These are phyloP conservation scores for Pseudognaphalium luteoalbum DNA, from an alignment of 129 eudicot genomes.

Conservation along the genomic window DNA sequence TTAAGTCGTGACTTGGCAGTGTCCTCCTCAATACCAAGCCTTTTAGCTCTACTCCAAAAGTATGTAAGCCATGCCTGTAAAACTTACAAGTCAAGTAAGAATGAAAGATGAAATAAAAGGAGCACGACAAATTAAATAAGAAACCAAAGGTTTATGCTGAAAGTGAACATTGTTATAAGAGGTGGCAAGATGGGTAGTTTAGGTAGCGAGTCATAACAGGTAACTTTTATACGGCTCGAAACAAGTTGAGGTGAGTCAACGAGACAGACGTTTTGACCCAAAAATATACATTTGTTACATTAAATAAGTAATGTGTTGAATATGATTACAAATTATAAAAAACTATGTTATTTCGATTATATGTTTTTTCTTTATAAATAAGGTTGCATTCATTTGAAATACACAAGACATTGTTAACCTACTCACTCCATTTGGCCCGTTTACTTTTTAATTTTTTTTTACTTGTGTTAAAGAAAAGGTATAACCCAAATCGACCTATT, in stretches of 20 bases:
- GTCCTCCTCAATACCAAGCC: slow-evolving; percentile 72
- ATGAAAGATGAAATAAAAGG: not conserved
- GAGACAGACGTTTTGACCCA: not conserved
- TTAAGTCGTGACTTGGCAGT: slow-evolving; percentile 68
- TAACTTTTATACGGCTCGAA: not conserved
- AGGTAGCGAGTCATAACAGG: not conserved
- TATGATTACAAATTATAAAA: not conserved
- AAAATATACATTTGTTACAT: not conserved
- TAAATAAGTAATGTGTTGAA: not conserved
- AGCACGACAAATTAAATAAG: not conserved
- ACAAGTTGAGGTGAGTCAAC: not conserved
- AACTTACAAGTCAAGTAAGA: not conserved
- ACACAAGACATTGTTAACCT: not conserved
- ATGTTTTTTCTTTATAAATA: not conserved
- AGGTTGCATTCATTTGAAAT: not conserved
- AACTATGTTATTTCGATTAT: not conserved
- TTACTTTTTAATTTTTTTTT: not conserved
- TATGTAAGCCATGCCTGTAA: slow-evolving; percentile 94
- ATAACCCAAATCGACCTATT: not conserved
- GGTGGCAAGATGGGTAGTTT: not conserved
- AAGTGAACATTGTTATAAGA: not conserved
- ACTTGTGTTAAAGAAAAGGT: not conserved
- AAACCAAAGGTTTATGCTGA: not conserved
- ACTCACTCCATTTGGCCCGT: not conserved
- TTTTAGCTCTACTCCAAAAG: slow-evolving; percentile 90